Conservation (phyloP, 129 eudicot species). For the Glebionis coronaria region DNA sequence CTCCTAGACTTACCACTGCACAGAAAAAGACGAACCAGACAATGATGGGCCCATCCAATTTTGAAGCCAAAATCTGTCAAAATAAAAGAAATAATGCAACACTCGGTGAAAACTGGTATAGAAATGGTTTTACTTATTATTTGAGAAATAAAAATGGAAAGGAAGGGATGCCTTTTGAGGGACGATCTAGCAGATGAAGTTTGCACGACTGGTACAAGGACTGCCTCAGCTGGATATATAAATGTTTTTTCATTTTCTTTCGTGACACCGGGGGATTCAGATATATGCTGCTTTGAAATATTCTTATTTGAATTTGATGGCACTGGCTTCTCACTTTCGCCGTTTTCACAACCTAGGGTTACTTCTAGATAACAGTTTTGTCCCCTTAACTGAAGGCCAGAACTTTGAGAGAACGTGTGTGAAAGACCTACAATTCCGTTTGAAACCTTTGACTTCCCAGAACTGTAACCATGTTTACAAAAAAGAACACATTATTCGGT, state of each 20-base stretch:
- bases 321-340: conserved; percentile 42
- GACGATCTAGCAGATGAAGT: conserved; percentile 83
- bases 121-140: neutral
- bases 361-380: conserved; percentile 88
- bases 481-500: neutral
- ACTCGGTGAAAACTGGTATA: neutral
- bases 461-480: conserved; percentile 43
- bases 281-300: conserved; percentile 19
- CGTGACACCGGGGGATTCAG: conserved; percentile 29
- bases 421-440: conserved; percentile 75
- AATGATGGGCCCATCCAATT: conserved; percentile 94
- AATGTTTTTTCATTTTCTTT: conserved; percentile 54
- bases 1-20: conserved; percentile 62
- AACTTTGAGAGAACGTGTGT: conserved; percentile 54
- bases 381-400: conserved; percentile 69
- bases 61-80: conserved; percentile 87
- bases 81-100: conserved; percentile 13
- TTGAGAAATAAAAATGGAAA: neutral
- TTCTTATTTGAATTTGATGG: conserved; percentile 42
- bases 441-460: conserved; percentile 62
- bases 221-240: conserved; percentile 90
- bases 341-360: conserved; percentile 58
- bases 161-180: conserved; percentile 58
- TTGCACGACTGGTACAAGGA: conserved; percentile 91
- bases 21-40: conserved; percentile 60